Conservation (phyloP, 2,329 filamentous ascomycete species). For the Fragosphaeria purpurea region DNA sequence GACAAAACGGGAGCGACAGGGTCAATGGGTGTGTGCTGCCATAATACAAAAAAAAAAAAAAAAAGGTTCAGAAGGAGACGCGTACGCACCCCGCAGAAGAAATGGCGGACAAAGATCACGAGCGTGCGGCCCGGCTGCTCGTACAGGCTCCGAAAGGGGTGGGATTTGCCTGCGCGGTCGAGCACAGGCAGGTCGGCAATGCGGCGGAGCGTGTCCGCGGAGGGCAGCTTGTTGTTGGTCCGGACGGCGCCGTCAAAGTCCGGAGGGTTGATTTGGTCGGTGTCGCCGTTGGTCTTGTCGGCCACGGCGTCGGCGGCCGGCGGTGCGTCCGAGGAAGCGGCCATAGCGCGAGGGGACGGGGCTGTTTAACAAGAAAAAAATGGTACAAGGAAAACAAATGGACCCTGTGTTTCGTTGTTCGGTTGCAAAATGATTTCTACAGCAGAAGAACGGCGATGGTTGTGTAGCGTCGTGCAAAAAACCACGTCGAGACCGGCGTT, state of each 20-base stretch:
- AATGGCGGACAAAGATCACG: slow-evolving; percentile 67
- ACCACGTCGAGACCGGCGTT: no score
- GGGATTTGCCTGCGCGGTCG: slow-evolving; percentile 49
- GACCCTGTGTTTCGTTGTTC: no score
- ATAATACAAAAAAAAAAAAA: not conserved
- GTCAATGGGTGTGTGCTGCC: not conserved
- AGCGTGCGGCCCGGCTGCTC: slow-evolving; percentile 48
- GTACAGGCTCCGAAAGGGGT: slow-evolving; percentile 54
- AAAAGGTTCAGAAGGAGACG: not conserved
- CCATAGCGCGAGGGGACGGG: not conserved
- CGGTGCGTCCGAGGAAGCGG: not conserved
- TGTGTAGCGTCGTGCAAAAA: no score
- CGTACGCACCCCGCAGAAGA: slow-evolving; percentile 62
- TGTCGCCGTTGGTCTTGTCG: not conserved
- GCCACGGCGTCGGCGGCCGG: not conserved
- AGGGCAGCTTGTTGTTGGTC: slow-evolving; percentile 46
- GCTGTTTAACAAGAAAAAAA: no score
- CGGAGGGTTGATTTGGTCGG: slow-evolving; percentile 17
- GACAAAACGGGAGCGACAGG: no score
- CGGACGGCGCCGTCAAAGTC: slow-evolving; percentile 48
- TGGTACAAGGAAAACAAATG: no score
- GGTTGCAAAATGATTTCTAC: no score
- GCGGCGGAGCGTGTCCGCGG: slow-evolving; percentile 35
- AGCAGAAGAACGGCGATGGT: no score
- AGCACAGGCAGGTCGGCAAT: slow-evolving; percentile 49